Evolutionary conservation across 805 yeast genomes (phyloP).

Genomic region (Naumovozyma dairenensis): DNA sequence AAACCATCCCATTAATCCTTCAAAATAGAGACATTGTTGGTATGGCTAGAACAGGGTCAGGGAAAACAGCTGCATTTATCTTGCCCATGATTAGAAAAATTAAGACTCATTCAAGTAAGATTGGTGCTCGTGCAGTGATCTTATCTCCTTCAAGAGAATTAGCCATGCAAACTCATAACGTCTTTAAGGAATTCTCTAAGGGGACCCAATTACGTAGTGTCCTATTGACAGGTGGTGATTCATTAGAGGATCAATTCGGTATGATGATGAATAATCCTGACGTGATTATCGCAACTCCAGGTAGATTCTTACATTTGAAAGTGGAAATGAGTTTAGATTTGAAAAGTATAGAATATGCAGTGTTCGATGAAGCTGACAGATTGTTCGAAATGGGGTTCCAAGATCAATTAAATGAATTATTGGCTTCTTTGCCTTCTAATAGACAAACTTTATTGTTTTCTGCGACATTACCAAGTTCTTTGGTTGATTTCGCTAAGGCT

Average conservation of each 20-base stretch:
- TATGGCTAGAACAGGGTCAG: slow-evolving; percentile 99
- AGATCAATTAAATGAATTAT: slow-evolving; percentile 81
- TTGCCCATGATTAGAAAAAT: slow-evolving; percentile 82
- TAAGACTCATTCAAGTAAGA: slow-evolving; percentile 73
- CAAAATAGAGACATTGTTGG: slow-evolving; percentile 92
- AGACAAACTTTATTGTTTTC: slow-evolving; percentile 88
- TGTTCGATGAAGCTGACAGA: slow-evolving; percentile 96
- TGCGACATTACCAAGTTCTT: slow-evolving; percentile 85
- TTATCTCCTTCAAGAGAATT: slow-evolving; percentile 93
- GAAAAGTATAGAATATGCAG: slow-evolving; percentile 76
- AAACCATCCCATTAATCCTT: slow-evolving; percentile 83
- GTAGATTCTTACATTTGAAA: slow-evolving; percentile 89
- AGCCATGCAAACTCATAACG: slow-evolving; percentile 85
- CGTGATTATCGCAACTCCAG: slow-evolving; percentile 93
- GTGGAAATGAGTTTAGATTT: slow-evolving; percentile 90
- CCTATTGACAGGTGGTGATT: slow-evolving; percentile 92
- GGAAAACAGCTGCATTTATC: slow-evolving; percentile 95
- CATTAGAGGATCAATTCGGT: slow-evolving; percentile 91
- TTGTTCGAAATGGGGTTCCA: slow-evolving; percentile 94
- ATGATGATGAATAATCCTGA: slow-evolving; percentile 93
- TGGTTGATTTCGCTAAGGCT: slow-evolving; percentile 96
- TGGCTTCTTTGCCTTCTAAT: slow-evolving; percentile 69
- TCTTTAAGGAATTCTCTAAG: slow-evolving; percentile 75
- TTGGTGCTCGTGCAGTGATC: slow-evolving; percentile 82
- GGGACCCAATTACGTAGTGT: slow-evolving; percentile 78